phyloP scores from a whole-genome alignment of 352 stramenopile genomes.

The Phytopythium chamaehyphon region DNA sequence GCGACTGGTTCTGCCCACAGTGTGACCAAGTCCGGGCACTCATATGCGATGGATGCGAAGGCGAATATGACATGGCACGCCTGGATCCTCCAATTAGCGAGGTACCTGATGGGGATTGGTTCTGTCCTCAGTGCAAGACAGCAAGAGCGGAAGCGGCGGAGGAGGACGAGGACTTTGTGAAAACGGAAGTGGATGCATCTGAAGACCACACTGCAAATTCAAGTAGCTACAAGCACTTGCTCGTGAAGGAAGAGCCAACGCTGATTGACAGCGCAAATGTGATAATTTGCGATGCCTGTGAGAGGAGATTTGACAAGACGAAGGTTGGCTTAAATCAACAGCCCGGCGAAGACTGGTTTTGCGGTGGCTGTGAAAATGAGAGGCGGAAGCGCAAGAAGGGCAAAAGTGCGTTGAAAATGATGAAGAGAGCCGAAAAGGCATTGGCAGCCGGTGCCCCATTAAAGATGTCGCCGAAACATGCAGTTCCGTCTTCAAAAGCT shows the following conservation, averaged over 20 bases:
- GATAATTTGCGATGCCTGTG: too few species aligned
- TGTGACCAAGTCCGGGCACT: constrained; percentile 18
- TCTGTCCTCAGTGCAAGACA: constrained; percentile 20
- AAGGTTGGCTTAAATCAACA: constrained; percentile 5
- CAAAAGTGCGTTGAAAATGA: constrained; percentile 3
- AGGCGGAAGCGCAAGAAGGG: constrained; percentile 2
- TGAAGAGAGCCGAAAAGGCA: constrained; percentile 7
- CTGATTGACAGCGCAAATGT: too few species aligned
- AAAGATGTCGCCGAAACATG: background rate
- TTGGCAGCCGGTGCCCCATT: background rate
- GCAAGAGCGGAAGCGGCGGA: constrained; percentile 3
- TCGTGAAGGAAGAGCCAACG: too few species aligned
- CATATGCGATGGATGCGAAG: constrained; percentile 33
- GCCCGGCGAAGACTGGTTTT: constrained; percentile 41
- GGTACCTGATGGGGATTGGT: constrained; percentile 37
- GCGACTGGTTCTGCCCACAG: constrained; percentile 23
- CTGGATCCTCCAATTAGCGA: constrained; percentile 19
- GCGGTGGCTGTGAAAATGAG: constrained; percentile 11
- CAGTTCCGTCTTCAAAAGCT: too few species aligned
- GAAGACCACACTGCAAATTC: too few species aligned
- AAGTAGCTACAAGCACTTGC: too few species aligned
- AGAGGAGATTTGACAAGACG: too few species aligned
- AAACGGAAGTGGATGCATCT: too few species aligned
- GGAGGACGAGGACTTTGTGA: background rate
- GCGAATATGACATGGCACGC: constrained; percentile 19